Conservation (phyloP, 2,329 filamentous ascomycete species). For the Blumeria graminis region DNA sequence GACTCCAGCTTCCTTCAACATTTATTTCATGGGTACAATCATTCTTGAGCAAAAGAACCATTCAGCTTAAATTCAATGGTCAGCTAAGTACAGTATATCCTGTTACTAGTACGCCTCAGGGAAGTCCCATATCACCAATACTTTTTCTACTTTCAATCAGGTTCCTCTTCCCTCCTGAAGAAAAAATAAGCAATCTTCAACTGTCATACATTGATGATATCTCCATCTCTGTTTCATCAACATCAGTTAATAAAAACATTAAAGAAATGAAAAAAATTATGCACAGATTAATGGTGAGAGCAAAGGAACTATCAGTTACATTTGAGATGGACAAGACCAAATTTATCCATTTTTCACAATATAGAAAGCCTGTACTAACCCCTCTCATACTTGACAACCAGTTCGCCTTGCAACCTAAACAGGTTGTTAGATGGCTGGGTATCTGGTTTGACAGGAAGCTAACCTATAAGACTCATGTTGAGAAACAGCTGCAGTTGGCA, state of each 20-base stretch:
- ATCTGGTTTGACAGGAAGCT: not conserved
- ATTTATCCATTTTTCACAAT: not conserved
- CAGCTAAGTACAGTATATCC: not conserved
- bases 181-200: too few species aligned
- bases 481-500: not conserved
- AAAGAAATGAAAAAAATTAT: not conserved
- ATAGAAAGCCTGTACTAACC: not conserved
- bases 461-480: not conserved
- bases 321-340: not conserved
- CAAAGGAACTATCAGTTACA: not conserved
- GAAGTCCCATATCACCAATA: not conserved
- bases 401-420: not conserved
- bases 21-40: not conserved
- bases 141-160: not conserved
- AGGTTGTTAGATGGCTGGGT: not conserved
- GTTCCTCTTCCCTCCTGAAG: not conserved
- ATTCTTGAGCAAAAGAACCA: not conserved
- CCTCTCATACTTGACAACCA: not conserved
- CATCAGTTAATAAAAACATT: not conserved
- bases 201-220: not conserved
- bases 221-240: not conserved
- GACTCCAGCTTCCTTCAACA: not conserved
- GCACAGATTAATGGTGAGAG: not conserved
- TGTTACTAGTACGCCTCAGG: not conserved
- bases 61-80: not conserved